A percentile compares a stretch with the other conserved stretches of the same genome.
phyloP scores from a whole-genome alignment of 768 basidiomycete genomes.

The Amanita rubescens region DNA sequence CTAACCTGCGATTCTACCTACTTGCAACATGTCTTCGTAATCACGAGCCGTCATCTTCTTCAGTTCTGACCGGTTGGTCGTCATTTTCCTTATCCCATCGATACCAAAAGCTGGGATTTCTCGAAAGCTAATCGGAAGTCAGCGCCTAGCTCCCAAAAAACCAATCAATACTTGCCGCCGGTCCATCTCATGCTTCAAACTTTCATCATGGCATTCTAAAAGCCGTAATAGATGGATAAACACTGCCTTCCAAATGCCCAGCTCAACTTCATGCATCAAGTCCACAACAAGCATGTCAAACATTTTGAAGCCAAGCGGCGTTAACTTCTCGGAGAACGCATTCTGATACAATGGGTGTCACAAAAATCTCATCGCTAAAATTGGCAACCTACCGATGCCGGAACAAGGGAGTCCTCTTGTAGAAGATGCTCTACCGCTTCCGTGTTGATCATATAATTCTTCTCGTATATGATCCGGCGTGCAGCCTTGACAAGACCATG shows the following conservation, averaged over 20 bases:
- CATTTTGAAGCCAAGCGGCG: constrained; percentile 16
- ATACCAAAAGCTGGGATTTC: constrained; percentile 24
- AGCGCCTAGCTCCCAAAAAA: background rate
- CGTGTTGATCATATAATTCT: constrained; percentile 18
- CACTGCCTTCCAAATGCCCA: constrained; percentile 29
- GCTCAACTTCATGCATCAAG: constrained; percentile 30
- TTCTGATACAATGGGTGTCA: constrained; percentile 21
- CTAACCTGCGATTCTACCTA: constrained; percentile 5
- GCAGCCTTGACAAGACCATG: constrained; percentile 2
- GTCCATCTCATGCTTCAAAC: constrained; percentile 17
- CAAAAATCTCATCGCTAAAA: background rate
- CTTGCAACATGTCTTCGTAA: constrained; percentile 33
- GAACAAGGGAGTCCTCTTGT: constrained; percentile 21
- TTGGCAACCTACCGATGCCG: constrained; percentile 18
- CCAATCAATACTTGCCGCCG: constrained; percentile 12
- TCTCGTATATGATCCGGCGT: constrained; percentile 20
- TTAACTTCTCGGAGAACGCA: constrained; percentile 22
- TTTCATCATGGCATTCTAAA: constrained; percentile 16
- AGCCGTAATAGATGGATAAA: constrained; percentile 28
- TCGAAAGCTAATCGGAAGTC: constrained; percentile 18
- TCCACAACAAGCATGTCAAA: constrained; percentile 24
- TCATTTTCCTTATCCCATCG: constrained; percentile 23
- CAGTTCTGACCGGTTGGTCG: constrained; percentile 25
- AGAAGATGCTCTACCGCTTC: constrained; percentile 19
- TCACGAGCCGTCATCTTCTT: constrained; percentile 28